These are phyloP conservation scores for Lactuca saligna DNA, from an alignment of 129 eudicot species.

Conservation along the genomic window DNA sequence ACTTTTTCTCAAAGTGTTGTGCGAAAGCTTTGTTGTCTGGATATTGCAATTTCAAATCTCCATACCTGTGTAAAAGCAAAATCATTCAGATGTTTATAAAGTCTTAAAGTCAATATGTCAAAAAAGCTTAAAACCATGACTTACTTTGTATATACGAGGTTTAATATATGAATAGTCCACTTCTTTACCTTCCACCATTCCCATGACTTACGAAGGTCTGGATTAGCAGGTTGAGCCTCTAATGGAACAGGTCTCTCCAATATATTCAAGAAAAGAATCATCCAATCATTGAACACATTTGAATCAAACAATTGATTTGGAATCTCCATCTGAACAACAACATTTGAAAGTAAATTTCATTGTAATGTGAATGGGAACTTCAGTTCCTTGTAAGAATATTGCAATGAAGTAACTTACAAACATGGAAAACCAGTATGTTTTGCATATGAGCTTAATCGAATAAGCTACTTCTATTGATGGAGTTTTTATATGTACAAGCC, in stretches of 20 bases:
- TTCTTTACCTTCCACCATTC: conserved; percentile 99
- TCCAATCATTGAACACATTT: conserved; percentile 86
- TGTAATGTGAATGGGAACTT: too few relatives aligned
- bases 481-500: conserved; percentile 74
- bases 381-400: neutral
- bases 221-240: conserved; percentile 93
- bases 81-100: neutral
- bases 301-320: conserved; percentile 80
- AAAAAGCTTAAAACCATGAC: neutral
- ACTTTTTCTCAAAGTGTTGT: conserved; percentile 72
- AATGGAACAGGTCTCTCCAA: conserved; percentile 92
- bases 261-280: conserved; percentile 75
- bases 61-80: conserved; percentile 47
- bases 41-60: conserved; percentile 74
- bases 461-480: conserved; percentile 85
- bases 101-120: neutral
- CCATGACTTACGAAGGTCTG: conserved; percentile 86
- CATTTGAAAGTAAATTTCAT: neutral
- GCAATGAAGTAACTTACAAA: conserved; percentile 54
- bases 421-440: conserved; percentile 93
- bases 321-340: conserved; percentile 68
- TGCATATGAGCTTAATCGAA: conserved; percentile 90
- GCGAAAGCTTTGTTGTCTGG: conserved; percentile 81
- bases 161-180: conserved; percentile 87
- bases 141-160: conserved; percentile 88